A percentile compares a stretch with the other conserved stretches of the same genome.
Conservation (phyloP, 2,329 filamentous ascomycete genomes). For the Tolypocladium inflatum region DNA sequence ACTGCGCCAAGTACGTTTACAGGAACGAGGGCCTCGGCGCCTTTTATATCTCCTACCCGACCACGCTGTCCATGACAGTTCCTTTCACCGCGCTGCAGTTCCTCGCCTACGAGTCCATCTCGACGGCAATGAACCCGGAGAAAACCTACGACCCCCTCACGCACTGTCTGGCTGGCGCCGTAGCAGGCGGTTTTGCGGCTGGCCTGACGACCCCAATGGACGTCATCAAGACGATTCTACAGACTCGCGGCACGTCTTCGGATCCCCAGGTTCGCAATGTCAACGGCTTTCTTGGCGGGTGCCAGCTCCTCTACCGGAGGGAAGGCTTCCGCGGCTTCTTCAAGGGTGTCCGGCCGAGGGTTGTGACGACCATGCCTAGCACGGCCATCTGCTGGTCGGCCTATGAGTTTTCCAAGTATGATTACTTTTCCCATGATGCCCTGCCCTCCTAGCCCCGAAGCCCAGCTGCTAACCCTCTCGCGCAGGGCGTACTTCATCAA, state of each 20-base stretch:
- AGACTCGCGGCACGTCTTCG: slow-evolving; percentile 76
- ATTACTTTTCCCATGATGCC: slow-evolving; percentile 5
- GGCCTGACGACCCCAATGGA: slow-evolving; percentile 93
- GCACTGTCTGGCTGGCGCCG: slow-evolving; percentile 83
- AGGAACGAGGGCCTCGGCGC: slow-evolving; percentile 77
- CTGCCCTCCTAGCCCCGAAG: not conserved
- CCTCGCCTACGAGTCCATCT: slow-evolving; percentile 94
- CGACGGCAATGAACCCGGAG: slow-evolving; percentile 80
- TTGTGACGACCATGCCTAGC: slow-evolving; percentile 95
- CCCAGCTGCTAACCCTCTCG: not conserved
- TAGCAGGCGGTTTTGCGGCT: slow-evolving; percentile 88
- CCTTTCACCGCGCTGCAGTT: slow-evolving; percentile 97
- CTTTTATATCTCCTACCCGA: slow-evolving; percentile 98
- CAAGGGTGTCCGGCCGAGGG: slow-evolving; percentile 80
- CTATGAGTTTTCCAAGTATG: slow-evolving; percentile 60
- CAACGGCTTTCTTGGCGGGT: slow-evolving; percentile 72
- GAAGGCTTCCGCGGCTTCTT: slow-evolving; percentile 86
- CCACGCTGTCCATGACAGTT: slow-evolving; percentile 95
- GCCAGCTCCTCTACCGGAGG: slow-evolving; percentile 69
- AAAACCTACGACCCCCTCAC: slow-evolving; percentile 86
- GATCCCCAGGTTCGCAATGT: slow-evolving; percentile 78
- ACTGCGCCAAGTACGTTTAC: slow-evolving; percentile 86
- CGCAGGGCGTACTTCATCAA: slow-evolving; percentile 51
- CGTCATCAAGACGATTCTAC: slow-evolving; percentile 94
- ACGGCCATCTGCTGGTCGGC: slow-evolving; percentile 98